Percentiles rank a stretch among this genome's conserved stretches.
Evolutionary conservation across 2,329 filamentous ascomycete species (phyloP).

Genomic region (Raffaelea albimanens): DNA sequence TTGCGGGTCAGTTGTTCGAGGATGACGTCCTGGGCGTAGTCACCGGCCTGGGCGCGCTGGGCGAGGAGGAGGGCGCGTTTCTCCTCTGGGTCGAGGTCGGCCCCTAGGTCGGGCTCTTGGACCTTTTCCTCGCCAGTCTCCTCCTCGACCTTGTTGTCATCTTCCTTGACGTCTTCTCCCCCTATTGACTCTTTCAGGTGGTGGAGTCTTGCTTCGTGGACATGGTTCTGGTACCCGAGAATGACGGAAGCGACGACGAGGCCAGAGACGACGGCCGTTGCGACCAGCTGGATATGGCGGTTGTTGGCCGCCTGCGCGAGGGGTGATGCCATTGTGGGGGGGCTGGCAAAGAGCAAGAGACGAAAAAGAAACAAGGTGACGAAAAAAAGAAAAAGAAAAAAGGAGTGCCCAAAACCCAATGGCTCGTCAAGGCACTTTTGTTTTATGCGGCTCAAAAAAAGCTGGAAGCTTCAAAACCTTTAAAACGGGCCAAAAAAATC

Average conservation of each 20-base stretch:
- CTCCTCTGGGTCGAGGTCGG: conserved; percentile 50
- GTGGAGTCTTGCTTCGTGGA: conserved; percentile 42
- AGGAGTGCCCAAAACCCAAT: too few relatives aligned
- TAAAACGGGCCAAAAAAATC: too few relatives aligned
- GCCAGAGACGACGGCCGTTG: conserved; percentile 60
- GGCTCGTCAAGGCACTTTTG: too few relatives aligned
- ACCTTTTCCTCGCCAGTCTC: conserved; percentile 7
- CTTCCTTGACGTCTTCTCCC: conserved; percentile 19
- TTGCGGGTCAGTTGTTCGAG: conserved; percentile 92
- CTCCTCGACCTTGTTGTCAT: neutral
- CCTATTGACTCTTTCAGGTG: conserved; percentile 51
- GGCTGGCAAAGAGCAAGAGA: too few relatives aligned
- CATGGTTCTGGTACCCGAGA: conserved; percentile 52
- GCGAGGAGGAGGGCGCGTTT: conserved; percentile 49
- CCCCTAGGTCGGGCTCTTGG: conserved; percentile 18
- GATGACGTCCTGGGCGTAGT: conserved; percentile 71
- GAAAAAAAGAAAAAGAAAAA: too few relatives aligned
- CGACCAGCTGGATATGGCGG: conserved; percentile 52
- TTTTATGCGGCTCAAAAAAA: too few relatives aligned
- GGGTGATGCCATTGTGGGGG: conserved; percentile 25
- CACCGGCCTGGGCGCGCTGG: conserved; percentile 49
- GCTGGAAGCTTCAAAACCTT: too few relatives aligned
- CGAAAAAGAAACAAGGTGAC: too few relatives aligned
- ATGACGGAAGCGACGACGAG: conserved; percentile 51
- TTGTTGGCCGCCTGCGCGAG: conserved; percentile 33